Evolutionary conservation across 306 rosid genomes (phyloP), one percentile per base, ranked within the genome.

Genomic region (Corylus americana): DNA sequence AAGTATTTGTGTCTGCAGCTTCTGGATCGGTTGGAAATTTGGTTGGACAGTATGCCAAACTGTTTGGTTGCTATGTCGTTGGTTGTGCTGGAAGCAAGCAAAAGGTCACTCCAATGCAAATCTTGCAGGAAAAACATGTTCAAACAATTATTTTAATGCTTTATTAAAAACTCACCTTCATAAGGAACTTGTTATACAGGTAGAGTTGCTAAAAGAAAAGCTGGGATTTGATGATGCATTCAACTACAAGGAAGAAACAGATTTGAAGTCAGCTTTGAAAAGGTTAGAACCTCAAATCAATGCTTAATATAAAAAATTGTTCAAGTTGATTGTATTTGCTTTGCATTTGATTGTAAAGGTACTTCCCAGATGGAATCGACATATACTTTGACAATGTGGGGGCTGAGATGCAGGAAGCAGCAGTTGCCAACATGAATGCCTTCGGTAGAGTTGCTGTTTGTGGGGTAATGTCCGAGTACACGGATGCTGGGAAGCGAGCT

Each of bases 381-480:
- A 78, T 93, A 70, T 93, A 90, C 75, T 91, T 93, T 39, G 98
- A 93, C 87, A 93, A 93, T 48, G 98, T 93, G 48, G 97, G 97
- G 7, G 91, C 66, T 1, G 88, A 86, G 68, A 91, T 90, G 89
- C 82, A 86, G n/a, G 92, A 91, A 51, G 98, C 95, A 57, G 89
- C 97, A 0, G 73, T 91, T 73, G 76, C 62, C 1, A 93, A 91
- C 77, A 82, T 93, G 97, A 93, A 88, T 45, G 1, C 55, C 4
- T 85, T 78, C 55, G 98, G 98, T 16, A 90, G 93, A 83, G 91
- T 93, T 70, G 86, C 87, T 11, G 71, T 77, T 27, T 93, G 95
- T 81, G 95, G 97, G 0, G 90, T 87, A 4, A 93, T 93, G 0
- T 79, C 98, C 0, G 90, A 93, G 84, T 91, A 91, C 22, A 85